phyloP scores from a whole-genome alignment of 306 rosid genomes.

The Notholithocarpus densiflorus region DNA sequence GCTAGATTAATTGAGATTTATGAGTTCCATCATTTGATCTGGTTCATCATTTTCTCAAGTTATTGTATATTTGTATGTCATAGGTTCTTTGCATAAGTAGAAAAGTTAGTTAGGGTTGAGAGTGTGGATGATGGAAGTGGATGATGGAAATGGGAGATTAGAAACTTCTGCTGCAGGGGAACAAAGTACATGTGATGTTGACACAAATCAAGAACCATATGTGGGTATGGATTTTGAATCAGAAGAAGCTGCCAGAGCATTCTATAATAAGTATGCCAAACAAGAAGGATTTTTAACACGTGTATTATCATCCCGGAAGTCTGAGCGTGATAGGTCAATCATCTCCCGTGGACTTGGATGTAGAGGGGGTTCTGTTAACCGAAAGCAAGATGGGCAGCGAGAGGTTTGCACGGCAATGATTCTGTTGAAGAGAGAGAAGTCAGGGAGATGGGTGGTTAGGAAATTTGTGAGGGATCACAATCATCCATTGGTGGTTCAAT shows the following conservation, averaged over 20 bases:
- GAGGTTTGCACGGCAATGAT: conserved; percentile 26
- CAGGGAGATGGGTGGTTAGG: conserved; percentile 29
- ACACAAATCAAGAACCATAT: conserved; percentile 29
- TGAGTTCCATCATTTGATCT: background rate
- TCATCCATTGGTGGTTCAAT: conserved; percentile 29
- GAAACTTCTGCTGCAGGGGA: conserved; percentile 29
- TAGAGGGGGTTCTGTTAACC: conserved; percentile 21
- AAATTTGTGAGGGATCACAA: conserved; percentile 33
- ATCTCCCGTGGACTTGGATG: conserved; percentile 42
- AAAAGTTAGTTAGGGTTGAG: background rate
- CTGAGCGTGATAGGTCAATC: conserved; percentile 37
- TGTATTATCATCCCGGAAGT: conserved; percentile 36
- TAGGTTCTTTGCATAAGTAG: background rate
- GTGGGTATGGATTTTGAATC: conserved; percentile 31
- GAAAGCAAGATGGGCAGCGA: conserved; percentile 18
- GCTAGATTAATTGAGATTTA: background rate
- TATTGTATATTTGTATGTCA: background rate
- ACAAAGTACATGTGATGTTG: conserved; percentile 23
- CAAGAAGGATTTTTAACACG: conserved; percentile 31
- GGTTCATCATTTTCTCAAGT: background rate
- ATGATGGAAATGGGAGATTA: conserved; percentile 19
- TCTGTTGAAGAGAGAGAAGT: conserved; percentile 29
- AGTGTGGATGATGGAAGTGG: conserved; percentile 9
- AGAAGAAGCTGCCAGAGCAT: conserved; percentile 30
- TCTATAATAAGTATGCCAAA: conserved; percentile 32